Evolutionary conservation across 164 flowering plant species (phyloP), one percentile per base, ranked within the genome.

Genomic region (Tetracentron sinense): DNA sequence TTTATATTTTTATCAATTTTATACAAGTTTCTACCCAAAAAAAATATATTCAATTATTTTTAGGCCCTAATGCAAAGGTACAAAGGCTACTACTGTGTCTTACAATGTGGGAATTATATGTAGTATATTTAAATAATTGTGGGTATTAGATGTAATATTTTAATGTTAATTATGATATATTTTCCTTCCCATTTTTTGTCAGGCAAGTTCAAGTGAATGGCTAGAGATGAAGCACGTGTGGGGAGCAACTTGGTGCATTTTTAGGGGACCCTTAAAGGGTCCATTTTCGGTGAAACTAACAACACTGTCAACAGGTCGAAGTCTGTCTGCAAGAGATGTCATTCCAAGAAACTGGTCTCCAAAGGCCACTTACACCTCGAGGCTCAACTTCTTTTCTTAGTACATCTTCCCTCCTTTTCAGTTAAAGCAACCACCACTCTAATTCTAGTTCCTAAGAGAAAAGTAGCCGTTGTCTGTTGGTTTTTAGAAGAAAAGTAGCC

Each of bases 191-290:
- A n/a, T n/a, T n/a, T n/a, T n/a, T n/a, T n/a, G 77, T 81, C 90
- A 94, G 99, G 92, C 82, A 64, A 65, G 75, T 44, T 85, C 92
- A 1, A 70, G 46, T 19, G 73, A 77, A 44, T 94, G 99, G 99
- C 47, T 83, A 31, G 82, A 79, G 68, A 94, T 94, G 99, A 83
- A 70, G 28, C 99, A 94, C 62, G 38, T 94, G 54, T 94, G 99
- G 99, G 99, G 99, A 14, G 99, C 99, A 61, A 87, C 61, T 60
- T 94, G 97, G 97, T 78, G 86, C 68, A 71, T 89, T 1, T 82
- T 63, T 35, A 82, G 84, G 50, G 97, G 93, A 54, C 96, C 96
- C 3, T 73, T 94, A 54, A 62, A 63, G n/a, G 97, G 96, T 3
- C 99, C 99, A 42, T 91, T 94, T 63, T 94, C 99, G 23, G 90